Conservation (phyloP, 2,329 filamentous ascomycete species). For the Tolypocladium nubicola region DNA sequence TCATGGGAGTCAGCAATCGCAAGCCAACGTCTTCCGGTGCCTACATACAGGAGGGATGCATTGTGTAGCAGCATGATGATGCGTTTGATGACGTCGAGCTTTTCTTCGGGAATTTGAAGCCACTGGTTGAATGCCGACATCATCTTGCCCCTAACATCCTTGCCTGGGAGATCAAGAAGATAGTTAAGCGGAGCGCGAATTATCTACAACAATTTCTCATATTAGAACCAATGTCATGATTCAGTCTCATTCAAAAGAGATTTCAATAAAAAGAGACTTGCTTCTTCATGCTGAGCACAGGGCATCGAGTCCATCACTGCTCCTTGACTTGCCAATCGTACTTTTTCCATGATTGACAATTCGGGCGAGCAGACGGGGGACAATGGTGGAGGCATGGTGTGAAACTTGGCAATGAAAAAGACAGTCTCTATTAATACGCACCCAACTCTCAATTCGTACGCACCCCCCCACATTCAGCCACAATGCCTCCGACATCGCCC, state of each 20-base stretch:
- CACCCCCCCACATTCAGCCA: no score
- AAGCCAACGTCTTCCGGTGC: not conserved
- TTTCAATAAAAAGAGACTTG: not conserved
- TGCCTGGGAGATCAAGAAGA: not conserved
- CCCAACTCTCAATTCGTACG: no score
- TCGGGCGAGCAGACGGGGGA: not conserved
- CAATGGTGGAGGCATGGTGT: not conserved
- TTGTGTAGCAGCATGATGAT: conserved; percentile 34
- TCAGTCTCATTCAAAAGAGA: not conserved
- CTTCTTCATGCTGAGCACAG: not conserved
- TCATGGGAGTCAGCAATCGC: not conserved
- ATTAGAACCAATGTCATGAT: not conserved
- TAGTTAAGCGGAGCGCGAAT: not conserved
- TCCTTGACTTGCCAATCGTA: not conserved
- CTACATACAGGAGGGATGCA: not conserved
- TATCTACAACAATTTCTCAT: not conserved
- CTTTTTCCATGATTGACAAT: no score
- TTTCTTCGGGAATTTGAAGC: conserved; percentile 57
- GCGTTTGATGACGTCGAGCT: conserved; percentile 58
- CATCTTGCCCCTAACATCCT: not conserved
- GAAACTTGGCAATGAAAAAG: not conserved
- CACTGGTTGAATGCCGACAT: conserved; percentile 57
- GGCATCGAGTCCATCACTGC: not conserved
- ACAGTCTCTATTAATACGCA: no score
- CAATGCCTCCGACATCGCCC: no score